A percentile compares a stretch with the other conserved stretches of the same genome.
phyloP scores from a whole-genome alignment of 148 eudicot genomes.

The Chenopodium formosanum region DNA sequence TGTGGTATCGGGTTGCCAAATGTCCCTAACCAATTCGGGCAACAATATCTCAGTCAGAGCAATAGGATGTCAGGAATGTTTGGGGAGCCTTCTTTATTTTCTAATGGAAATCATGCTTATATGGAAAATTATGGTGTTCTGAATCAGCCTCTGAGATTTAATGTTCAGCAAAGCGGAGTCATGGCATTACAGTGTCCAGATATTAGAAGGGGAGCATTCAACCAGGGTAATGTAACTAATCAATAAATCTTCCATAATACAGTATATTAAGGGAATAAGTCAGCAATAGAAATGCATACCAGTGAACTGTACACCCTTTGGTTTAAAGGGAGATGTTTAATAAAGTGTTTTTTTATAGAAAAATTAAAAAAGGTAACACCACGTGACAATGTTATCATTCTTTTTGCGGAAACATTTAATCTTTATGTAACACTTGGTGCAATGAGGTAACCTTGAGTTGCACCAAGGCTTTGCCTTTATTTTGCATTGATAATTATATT shows the following conservation, averaged over 20 bases:
- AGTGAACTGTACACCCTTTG: too few relatives aligned
- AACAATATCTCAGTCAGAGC: conserved; percentile 34
- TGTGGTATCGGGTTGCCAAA: conserved; percentile 35
- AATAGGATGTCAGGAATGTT: conserved; percentile 32
- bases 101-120: conserved; percentile 29
- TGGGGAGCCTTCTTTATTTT: conserved; percentile 21
- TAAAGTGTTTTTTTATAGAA: too few relatives aligned
- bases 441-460: not conserved
- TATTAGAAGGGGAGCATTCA: conserved; percentile 21
- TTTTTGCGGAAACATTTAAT: not conserved
- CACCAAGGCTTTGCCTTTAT: not conserved
- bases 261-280: not conserved
- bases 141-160: conserved; percentile 30
- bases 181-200: conserved; percentile 32
- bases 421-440: not conserved
- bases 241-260: not conserved
- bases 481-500: too few relatives aligned
- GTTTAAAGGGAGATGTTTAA: too few relatives aligned
- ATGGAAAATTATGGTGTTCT: conserved; percentile 32
- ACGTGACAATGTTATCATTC: not conserved
- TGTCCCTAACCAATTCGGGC: conserved; percentile 26
- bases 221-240: not conserved
- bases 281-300: not conserved
- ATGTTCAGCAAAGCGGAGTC: conserved; percentile 30
- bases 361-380: not conserved